Base-by-base conservation (phyloP, 306 rosid species). In the Gleditsia sinensis region DNA sequence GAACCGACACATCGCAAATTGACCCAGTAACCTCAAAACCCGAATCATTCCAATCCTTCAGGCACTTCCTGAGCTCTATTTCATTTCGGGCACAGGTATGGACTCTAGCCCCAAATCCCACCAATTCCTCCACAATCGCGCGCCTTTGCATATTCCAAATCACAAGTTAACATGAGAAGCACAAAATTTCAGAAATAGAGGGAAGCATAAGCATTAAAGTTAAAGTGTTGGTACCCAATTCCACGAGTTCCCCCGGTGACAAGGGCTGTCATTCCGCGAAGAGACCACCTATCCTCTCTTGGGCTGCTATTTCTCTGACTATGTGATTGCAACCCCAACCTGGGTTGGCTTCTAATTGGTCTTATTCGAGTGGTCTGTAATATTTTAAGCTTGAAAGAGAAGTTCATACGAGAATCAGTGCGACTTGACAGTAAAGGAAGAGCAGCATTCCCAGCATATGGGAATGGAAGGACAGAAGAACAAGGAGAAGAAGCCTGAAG, bases 211-310 rank as follows among this genome's bases (percentile, higher is more conserved):
- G 51, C 13, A 37, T 21, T 7, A 64, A 61, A 30, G 65, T 28
- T 20, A 2, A 40, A 16, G 71, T 55, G 3, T 4, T 27, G 6
- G 17, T 82, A 86, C 93, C 96, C 96, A 19, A 91, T 91, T 74
- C 96, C 93, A 45, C 90, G 93, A 45, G 91, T 91, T 53, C 94
- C 96, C 23, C 93, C 90, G 20, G 94, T 88, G 61, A 91, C 96
- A 34, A 91, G 88, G 34, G 96, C 92, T 21, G 94, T 81, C 85
- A 48, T 81, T 34, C 90, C 90, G 10, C 34, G 33, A 58, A 91
- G 96, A 50, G 86, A 83, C 96, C 96, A 88, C 34, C 84, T 82
- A 45, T 69, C 48, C 16, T 72, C 56, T 3, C n/a, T n/a, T n/a
- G n/a, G n/a, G n/a, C n/a, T n/a, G n/a, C n/a, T n/a, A n/a, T 33